Conservation (phyloP, 257 asterid genomes). For the Nicotiana paniculata region DNA sequence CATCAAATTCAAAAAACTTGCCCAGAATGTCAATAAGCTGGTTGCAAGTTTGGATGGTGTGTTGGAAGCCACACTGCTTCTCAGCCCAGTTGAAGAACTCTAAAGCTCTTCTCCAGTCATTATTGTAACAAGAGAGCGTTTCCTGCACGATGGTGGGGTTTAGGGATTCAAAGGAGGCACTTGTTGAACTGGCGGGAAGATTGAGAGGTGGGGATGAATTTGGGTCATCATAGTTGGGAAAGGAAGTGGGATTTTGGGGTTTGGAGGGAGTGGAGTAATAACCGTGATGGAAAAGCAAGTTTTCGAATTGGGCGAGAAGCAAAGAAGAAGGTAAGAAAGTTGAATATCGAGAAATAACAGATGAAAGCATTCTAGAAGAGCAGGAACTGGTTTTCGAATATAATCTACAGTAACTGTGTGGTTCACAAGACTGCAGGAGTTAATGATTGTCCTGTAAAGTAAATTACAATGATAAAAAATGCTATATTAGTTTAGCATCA, state of each 20-base stretch:
- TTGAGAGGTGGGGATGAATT: constrained; percentile 13
- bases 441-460: not conserved
- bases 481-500: not conserved
- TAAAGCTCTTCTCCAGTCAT: constrained; percentile 76
- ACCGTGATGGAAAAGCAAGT: constrained; percentile 13
- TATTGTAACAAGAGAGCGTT: constrained; percentile 59
- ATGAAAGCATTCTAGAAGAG: constrained; percentile 32
- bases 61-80: constrained; percentile 42
- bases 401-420: not conserved
- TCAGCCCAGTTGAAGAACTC: constrained; percentile 93
- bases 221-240: constrained; percentile 12
- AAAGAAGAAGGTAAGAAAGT: constrained; percentile 25
- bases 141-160: constrained; percentile 38
- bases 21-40: constrained; percentile 67
- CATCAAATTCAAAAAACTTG: constrained; percentile 74
- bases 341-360: constrained; percentile 23
- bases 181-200: constrained; percentile 14
- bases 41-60: constrained; percentile 63
- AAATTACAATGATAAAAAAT: not conserved
- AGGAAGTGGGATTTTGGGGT: constrained; percentile 12
- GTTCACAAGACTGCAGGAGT: not conserved
- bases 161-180: constrained; percentile 19
- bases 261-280: constrained; percentile 13
- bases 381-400: not conserved
- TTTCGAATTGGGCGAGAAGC: constrained; percentile 25